Evolutionary conservation across 2,329 filamentous ascomycete genomes (phyloP), one percentile per base, ranked within the genome.

Genomic region (Cadophora gregata): DNA sequence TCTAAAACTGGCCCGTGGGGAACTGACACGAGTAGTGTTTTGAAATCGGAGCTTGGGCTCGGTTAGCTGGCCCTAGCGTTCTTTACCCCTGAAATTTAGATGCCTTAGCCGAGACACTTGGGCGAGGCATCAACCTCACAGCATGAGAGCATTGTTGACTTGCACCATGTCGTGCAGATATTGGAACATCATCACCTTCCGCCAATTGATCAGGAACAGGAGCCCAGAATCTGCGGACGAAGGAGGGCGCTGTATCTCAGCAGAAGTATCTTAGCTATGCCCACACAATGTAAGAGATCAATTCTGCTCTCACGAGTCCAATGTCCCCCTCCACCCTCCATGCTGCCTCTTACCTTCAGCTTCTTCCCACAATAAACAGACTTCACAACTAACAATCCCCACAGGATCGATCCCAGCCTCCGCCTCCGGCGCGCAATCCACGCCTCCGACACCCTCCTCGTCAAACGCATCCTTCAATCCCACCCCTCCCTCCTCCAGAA

Each of bases 391-490:
- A n/a, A 59, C 45, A 19, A 33, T 21, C 12, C 24, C 24, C 25
- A n/a, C 48, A 93, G 89, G 90, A 93, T 95, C 80, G 89, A 93
- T 70, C 86, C 92, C 66, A 86, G 89, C 65, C 87, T 89, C 77
- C 91, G 93, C 74, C 84, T 96, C 53, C 90, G 93, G 71, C 90
- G 93, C 73, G 93, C 93, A 68, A 95, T 97, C 78, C 85, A 90
- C 76, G 89, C 91, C 78, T 90, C 95, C 77, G 80, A 86, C 78
- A 79, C 82, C 62, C 81, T 88, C 64, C 90, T 97, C 70, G 90
- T 93, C 72, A 81, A 85, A 72, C 91, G 93, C 77, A 93, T 97
- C 76, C 83, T 96, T 71, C 86, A 84, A 70, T 89, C 89, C 67
- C 88, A 95, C 75, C 91, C 90, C 0, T 77, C 81, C 21, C 86